Conservation (phyloP, 1,284 basidiomycete species). For the Fereydounia khargensis region DNA sequence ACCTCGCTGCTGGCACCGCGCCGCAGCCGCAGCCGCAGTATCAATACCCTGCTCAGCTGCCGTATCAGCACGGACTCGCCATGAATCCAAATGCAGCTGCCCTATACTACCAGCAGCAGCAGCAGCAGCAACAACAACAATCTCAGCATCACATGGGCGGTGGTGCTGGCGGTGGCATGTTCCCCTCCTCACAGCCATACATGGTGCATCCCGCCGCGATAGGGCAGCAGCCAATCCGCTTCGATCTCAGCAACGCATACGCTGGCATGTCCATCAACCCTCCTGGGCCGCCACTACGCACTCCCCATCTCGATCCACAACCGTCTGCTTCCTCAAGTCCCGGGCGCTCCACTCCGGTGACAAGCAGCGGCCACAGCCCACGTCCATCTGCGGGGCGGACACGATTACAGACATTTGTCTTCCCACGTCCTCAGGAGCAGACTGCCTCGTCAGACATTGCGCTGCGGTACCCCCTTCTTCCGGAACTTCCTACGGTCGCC, state of each 20-base stretch:
- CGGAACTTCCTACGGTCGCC: conserved; percentile 1
- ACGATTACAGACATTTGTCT: conserved; percentile 6
- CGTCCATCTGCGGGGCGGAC: conserved; percentile 6
- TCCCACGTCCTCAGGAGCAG: not conserved
- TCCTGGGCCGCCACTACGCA: not conserved
- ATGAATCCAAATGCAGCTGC: conserved; percentile 1
- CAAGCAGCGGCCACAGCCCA: conserved; percentile 9
- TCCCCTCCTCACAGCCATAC: no score
- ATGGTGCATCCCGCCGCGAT: no score
- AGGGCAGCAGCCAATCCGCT: not conserved
- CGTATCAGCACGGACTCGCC: conserved; percentile 5
- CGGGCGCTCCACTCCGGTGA: not conserved
- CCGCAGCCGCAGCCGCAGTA: conserved; percentile 6
- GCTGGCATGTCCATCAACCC: not conserved
- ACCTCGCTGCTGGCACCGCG: no score
- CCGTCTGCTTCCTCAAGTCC: not conserved
- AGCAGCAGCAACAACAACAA: conserved; percentile 6
- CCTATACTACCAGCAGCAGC: conserved; percentile 4
- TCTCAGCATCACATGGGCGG: conserved; percentile 8
- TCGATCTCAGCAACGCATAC: no score
- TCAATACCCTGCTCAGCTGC: conserved; percentile 1
- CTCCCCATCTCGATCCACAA: not conserved
- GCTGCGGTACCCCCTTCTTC: conserved; percentile 21
- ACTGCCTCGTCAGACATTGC: conserved; percentile 9
- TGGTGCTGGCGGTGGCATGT: no score